These are phyloP conservation scores for Gossypium gossypioides DNA, from an alignment of 441 rosid genomes.

Conservation along the genomic window DNA sequence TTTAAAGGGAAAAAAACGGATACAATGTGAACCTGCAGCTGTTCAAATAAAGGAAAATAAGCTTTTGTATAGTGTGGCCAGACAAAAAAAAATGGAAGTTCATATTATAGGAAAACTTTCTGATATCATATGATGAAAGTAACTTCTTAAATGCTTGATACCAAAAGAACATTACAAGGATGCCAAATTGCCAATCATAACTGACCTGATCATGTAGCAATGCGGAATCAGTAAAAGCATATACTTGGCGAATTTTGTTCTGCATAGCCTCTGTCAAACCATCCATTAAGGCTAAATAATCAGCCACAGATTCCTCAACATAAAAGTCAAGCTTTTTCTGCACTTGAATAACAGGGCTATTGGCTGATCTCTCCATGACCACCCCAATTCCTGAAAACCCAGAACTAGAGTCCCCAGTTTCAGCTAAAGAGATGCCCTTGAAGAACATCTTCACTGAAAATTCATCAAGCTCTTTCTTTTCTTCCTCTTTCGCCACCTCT, in stretches of 20 bases:
- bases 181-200: background rate
- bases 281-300: slow-evolving; percentile 78
- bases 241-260: slow-evolving; percentile 45
- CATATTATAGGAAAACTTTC: background rate
- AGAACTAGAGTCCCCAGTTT: slow-evolving; percentile 38
- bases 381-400: slow-evolving; percentile 84
- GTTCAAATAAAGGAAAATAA: background rate
- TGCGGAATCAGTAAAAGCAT: slow-evolving; percentile 73
- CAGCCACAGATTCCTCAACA: slow-evolving; percentile 73
- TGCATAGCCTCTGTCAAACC: slow-evolving; percentile 65
- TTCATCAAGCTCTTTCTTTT: slow-evolving; percentile 39
- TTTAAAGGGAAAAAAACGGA: background rate
- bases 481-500: slow-evolving; percentile 40
- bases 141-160: background rate
- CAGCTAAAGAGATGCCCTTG: slow-evolving; percentile 62
- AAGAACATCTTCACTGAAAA: slow-evolving; percentile 75
- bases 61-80: background rate
- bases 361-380: slow-evolving; percentile 51
- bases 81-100: background rate
- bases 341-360: slow-evolving; percentile 50
- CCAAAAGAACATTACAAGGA: background rate
- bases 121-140: background rate
- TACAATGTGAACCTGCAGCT: background rate
- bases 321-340: slow-evolving; percentile 82
- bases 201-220: slow-evolving; percentile 62